A percentile compares a stretch with the other conserved stretches of the same genome.
phyloP scores from a whole-genome alignment of 2,329 filamentous ascomycete genomes.

The Colletotrichum karsti region DNA sequence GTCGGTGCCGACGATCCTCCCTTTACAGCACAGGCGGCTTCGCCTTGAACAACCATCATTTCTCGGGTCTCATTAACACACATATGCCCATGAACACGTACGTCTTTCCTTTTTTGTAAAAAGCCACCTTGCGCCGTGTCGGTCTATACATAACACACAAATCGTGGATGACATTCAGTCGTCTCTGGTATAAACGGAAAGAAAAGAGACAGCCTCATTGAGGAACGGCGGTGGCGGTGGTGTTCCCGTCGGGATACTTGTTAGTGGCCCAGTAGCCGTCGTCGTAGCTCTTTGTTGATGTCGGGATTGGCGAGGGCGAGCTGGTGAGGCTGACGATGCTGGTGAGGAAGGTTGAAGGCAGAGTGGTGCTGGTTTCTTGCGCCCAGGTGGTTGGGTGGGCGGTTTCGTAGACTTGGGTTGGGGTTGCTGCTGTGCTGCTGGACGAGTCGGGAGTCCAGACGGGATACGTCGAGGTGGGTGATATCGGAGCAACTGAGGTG shows the following conservation, averaged over 20 bases:
- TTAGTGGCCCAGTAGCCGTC: constrained; percentile 56
- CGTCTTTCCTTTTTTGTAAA: neutral
- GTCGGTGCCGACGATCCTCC: constrained; percentile 37
- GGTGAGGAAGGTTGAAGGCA: constrained; percentile 30
- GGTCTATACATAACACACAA: neutral
- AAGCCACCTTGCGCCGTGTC: neutral
- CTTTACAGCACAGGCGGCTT: neutral
- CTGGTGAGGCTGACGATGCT: constrained; percentile 27
- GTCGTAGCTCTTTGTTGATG: constrained; percentile 41
- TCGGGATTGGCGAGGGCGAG: constrained; percentile 31
- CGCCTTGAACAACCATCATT: constrained; percentile 19
- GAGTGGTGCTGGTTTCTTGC: constrained; percentile 15
- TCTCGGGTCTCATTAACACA: constrained; percentile 11
- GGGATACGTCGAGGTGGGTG: neutral
- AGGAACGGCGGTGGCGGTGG: constrained; percentile 37
- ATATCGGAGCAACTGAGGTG: neutral
- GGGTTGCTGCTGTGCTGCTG: neutral
- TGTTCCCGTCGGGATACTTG: constrained; percentile 52
- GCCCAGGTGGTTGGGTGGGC: constrained; percentile 27
- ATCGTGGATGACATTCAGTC: neutral
- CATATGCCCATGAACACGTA: neutral
- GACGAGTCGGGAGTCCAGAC: neutral
- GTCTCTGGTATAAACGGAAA: neutral
- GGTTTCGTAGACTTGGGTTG: constrained; percentile 26
- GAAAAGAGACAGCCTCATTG: neutral